Percentiles rank a stretch among this genome's conserved stretches.
Evolutionary conservation across 2,329 filamentous ascomycete genomes (phyloP).

Genomic region (Fusarium sp.): DNA sequence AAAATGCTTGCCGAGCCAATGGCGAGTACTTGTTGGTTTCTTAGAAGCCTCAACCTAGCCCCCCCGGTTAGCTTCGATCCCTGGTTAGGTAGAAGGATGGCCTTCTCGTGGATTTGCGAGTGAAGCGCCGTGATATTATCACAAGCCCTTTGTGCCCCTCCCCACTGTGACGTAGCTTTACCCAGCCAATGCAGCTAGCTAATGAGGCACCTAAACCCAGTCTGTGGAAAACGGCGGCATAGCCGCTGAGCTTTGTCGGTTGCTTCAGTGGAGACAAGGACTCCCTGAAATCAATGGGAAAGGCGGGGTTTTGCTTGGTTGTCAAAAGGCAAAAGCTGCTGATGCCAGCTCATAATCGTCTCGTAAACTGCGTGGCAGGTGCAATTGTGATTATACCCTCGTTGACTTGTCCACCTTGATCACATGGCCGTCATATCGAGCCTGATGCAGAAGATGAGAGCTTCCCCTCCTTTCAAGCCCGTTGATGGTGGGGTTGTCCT

Average conservation of each 20-base stretch:
- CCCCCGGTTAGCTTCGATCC: background rate
- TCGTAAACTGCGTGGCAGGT: background rate
- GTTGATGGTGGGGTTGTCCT: background rate
- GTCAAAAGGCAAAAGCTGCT: background rate
- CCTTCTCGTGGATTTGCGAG: background rate
- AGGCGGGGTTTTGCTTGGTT: background rate
- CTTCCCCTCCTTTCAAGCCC: constrained; percentile 20
- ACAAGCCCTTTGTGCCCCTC: background rate
- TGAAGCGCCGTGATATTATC: constrained; percentile 5
- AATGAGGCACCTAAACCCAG: constrained; percentile 14
- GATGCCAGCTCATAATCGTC: background rate
- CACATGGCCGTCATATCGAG: constrained; percentile 1
- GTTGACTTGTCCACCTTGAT: background rate
- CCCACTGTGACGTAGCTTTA: constrained; percentile 10
- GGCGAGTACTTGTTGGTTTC: background rate
- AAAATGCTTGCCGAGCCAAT: background rate
- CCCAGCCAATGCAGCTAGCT: background rate
- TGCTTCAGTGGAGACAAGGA: constrained; percentile 21
- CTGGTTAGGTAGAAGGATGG: background rate
- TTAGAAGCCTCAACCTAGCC: background rate
- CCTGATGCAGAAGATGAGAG: background rate
- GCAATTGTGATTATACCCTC: background rate
- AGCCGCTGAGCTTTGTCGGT: constrained; percentile 11
- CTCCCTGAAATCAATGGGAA: background rate
- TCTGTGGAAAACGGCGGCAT: constrained; percentile 31